phyloP scores from a whole-genome alignment of 2,329 filamentous ascomycete genomes.

The Aspergillus sp. region DNA sequence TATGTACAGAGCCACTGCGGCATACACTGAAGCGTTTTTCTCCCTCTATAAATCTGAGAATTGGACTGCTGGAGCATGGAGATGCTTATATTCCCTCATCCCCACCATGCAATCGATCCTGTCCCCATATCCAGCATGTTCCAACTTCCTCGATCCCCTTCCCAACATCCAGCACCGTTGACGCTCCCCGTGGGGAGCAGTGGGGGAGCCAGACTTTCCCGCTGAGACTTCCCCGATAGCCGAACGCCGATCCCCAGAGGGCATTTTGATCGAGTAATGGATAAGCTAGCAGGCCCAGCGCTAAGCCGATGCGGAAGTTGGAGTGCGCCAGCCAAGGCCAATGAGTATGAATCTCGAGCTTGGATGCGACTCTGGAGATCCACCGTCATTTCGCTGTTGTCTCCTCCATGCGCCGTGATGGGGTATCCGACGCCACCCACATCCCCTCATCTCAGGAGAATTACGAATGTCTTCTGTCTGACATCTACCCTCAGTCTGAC shows the following conservation, averaged over 20 bases:
- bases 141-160: too few species aligned
- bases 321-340: background rate
- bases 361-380: background rate
- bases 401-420: background rate
- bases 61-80: too few species aligned
- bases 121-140: too few species aligned
- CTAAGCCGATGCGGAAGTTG: background rate
- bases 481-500: too few species aligned
- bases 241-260: background rate
- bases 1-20: too few species aligned
- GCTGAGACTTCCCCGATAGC: background rate
- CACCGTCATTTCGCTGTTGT: background rate
- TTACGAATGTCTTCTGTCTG: too few species aligned
- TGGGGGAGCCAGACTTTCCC: background rate
- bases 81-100: too few species aligned
- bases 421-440: background rate
- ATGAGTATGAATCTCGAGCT: background rate
- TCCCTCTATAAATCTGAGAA: too few species aligned
- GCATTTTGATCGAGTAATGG: background rate
- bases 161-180: background rate
- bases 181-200: background rate
- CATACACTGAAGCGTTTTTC: too few species aligned
- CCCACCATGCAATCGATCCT: too few species aligned
- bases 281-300: background rate
- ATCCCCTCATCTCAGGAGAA: background rate